These are phyloP conservation scores for Adansonia madagascariensis DNA, from an alignment of 441 rosid genomes.

Conservation along the genomic window DNA sequence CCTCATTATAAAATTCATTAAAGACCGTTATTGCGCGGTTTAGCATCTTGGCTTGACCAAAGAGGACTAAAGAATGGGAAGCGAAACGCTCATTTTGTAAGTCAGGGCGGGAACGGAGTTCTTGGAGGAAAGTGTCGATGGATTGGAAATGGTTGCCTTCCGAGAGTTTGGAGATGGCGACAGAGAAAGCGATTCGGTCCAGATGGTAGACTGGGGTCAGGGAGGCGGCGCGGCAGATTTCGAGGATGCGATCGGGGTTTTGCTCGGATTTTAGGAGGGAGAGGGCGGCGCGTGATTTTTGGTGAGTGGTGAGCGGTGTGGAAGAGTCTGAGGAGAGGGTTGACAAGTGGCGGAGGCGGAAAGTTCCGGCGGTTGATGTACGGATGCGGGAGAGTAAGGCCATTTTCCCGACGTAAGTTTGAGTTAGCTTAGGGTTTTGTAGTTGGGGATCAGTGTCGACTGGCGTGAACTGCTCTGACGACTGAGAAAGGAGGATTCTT, in stretches of 20 bases:
- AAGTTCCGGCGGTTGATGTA: constrained; percentile 21
- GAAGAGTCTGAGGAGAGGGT: constrained; percentile 50
- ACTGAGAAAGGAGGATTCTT: not conserved
- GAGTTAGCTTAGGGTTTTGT: constrained; percentile 7
- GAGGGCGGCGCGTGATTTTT: constrained; percentile 68
- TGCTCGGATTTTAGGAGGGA: constrained; percentile 66
- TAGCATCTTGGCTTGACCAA: constrained; percentile 77
- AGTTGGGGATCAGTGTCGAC: not conserved
- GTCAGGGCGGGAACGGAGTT: constrained; percentile 60
- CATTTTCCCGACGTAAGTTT: constrained; percentile 39
- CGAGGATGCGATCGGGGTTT: constrained; percentile 66
- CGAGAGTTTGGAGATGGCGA: constrained; percentile 61
- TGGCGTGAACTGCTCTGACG: not conserved
- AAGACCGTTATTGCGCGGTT: constrained; percentile 59
- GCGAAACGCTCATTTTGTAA: constrained; percentile 58
- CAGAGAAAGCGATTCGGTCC: constrained; percentile 67
- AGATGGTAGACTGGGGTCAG: constrained; percentile 63
- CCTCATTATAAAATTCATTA: constrained; percentile 48
- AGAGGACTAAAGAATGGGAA: constrained; percentile 66
- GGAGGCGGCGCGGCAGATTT: constrained; percentile 74
- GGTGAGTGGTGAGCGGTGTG: constrained; percentile 55
- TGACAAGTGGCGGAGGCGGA: constrained; percentile 36
- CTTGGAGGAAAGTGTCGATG: constrained; percentile 58
- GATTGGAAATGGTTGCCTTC: constrained; percentile 50
- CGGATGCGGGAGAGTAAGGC: constrained; percentile 63